Evolutionary conservation across 768 basidiomycete species (phyloP), one percentile per base, ranked within the genome.

Genomic region (Clathrus columnatus): DNA sequence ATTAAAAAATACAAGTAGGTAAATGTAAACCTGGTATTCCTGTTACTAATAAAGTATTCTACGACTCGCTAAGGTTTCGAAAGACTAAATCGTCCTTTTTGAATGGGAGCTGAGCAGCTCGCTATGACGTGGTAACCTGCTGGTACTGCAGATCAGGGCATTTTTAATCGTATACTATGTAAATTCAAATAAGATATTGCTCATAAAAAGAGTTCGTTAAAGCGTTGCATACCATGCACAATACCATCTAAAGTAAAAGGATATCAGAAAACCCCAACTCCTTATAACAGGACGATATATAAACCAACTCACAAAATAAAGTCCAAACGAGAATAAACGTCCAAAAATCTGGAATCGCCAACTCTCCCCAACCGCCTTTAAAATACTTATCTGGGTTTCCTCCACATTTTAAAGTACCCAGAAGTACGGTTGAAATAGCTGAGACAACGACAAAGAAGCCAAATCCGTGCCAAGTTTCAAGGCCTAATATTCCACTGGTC

Each of bases 321-420:
- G 93, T 97, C 93, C 93, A 97, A 20, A 87, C 85, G 26, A 96
- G 79, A 56, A 97, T 79, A 63, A 94, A 97, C 2, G 91, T 90
- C 63, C 91, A 90, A 17, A 85, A 72, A 60, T 91, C 93, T 0
- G 93, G 85, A 59, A 85, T 91, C 47, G 84, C 70, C 32, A 95
- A 70, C 53, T 87, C 87, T 68, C 75, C 70, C 57, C 80, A 64
- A 1, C 86, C 86, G 4, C 82, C 81, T 44, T 76, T 71, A 17
- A 84, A 63, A 67, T 81, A 90, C 62, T 81, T 85, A 42, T 69
- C 62, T 0, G 87, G 84, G 28, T 72, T 74, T 2, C 82, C 80
- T 51, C 76, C 73, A 71, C 88, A 92, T 63, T 90, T 92, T 61
- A 93, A 66, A 24, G 73, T 65, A 59, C 80, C 80, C 26, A 91